These are phyloP conservation scores for Solanum aculeatissimum DNA, from an alignment of 305 asterid genomes.

Conservation along the genomic window DNA sequence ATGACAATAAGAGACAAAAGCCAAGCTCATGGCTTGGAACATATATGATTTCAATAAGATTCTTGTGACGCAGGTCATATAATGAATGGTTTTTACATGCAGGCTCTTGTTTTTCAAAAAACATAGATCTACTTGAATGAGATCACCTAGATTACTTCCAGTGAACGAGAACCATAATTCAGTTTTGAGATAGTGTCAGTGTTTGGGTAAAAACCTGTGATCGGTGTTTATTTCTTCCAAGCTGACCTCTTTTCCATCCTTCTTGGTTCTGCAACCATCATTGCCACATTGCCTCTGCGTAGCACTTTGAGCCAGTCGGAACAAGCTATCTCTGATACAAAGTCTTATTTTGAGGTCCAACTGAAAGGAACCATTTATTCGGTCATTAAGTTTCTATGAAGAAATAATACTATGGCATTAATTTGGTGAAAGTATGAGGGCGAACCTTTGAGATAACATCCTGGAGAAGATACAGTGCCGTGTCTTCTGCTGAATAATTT, in stretches of 20 bases:
- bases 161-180: neutral
- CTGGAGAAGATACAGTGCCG: slow-evolving; percentile 71
- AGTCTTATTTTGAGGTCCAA: slow-evolving; percentile 58
- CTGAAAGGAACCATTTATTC: slow-evolving; percentile 22
- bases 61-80: neutral
- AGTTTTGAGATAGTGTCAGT: neutral
- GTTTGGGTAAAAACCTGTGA: slow-evolving; percentile 44
- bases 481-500: slow-evolving; percentile 54
- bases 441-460: slow-evolving; percentile 59
- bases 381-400: neutral
- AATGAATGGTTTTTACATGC: neutral
- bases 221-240: slow-evolving; percentile 28
- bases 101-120: neutral
- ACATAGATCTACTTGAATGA: neutral
- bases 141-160: neutral
- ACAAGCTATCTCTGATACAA: slow-evolving; percentile 80
- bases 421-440: neutral
- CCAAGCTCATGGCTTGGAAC: neutral
- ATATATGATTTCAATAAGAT: neutral
- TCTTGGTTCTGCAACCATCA: slow-evolving; percentile 37
- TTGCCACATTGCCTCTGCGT: slow-evolving; percentile 49
- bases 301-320: slow-evolving; percentile 79
- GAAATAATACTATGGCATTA: neutral
- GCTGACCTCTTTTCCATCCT: slow-evolving; percentile 31
- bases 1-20: neutral